Conservation (phyloP, 768 basidiomycete genomes). For the Pluteus cervinus region DNA sequence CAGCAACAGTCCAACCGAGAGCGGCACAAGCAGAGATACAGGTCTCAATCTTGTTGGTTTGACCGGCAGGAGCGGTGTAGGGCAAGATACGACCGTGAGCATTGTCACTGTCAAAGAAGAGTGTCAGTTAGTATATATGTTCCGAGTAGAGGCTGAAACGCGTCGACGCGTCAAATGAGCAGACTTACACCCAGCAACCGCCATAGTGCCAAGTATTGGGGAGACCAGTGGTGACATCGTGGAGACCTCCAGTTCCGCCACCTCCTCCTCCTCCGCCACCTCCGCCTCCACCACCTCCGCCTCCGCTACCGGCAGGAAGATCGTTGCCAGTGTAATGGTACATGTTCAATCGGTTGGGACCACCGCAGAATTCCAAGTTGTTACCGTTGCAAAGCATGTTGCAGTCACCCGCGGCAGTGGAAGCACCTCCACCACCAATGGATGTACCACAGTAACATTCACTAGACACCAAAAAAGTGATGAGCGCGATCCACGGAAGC, state of each 20-base stretch:
- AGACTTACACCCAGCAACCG: slow-evolving; percentile 58
- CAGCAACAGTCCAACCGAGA: slow-evolving; percentile 60
- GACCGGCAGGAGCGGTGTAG: slow-evolving; percentile 16
- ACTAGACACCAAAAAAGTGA: slow-evolving; percentile 30
- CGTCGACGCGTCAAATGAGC: background rate
- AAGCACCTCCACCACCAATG: slow-evolving; percentile 41
- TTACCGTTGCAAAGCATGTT: slow-evolving; percentile 64
- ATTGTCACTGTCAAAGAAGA: slow-evolving; percentile 41
- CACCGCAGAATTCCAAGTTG: slow-evolving; percentile 63
- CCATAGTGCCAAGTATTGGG: slow-evolving; percentile 53
- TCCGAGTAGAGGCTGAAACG: background rate
- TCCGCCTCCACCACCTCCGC: slow-evolving; percentile 31
- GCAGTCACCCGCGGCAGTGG: slow-evolving; percentile 47
- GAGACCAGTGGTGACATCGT: slow-evolving; percentile 41
- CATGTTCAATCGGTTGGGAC: slow-evolving; percentile 57
- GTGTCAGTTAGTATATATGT: background rate
- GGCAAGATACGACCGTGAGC: slow-evolving; percentile 56
- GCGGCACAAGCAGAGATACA: slow-evolving; percentile 57
- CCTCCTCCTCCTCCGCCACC: slow-evolving; percentile 21
- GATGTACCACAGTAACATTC: slow-evolving; percentile 53
- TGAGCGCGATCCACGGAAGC: slow-evolving; percentile 14
- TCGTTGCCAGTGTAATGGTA: slow-evolving; percentile 66
- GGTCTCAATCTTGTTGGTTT: slow-evolving; percentile 45
- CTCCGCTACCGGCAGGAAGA: slow-evolving; percentile 30
- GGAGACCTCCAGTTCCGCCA: slow-evolving; percentile 1